Base-by-base conservation (phyloP, 148 eudicot genomes). In the Rhododendron ferrugineum region DNA sequence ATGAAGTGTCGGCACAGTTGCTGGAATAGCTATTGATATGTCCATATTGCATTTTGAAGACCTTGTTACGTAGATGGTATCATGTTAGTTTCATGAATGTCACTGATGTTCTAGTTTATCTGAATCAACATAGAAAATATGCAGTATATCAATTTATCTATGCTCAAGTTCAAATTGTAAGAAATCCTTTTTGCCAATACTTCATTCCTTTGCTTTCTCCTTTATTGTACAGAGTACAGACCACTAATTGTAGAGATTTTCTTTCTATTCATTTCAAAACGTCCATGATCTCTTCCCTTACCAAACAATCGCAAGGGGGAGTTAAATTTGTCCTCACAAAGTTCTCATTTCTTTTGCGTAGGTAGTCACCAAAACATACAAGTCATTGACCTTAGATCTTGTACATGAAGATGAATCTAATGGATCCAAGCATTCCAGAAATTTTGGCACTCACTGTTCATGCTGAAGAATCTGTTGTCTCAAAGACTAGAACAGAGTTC, bases 381-480 rank as follows among this genome's bases (percentile, higher is more conserved):
- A 91, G 81, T 80, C 88, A 52, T 85, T 94, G 88, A 92, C 93
- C 75, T 83, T 97, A 80, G 93, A 91, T 89, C 95, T 97, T 87
- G 87, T 80, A 80, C 87, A 84, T 58, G 86, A 85, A 86, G 94
- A 90, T 58, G 91, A 88, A 70, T 87, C 88, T 87, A 82, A 86
- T 80, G 89, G 80, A 76, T 72, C 93, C 84, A 83, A 83, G 76
- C 90, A 84, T 85, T 64, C 90, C 72, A 85, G 86, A 87, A 91
- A 85, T 82, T 82, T 44, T 82, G 98, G 99, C 36, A 88, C 92
- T 95, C 78, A 93, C 88, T 46, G 84, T 95, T 87, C 92, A 90
- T 87, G 98, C 95, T 79, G 99, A 95, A 90, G 98, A 97, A 91
- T 91, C 94, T 81, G 77, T 89, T 46, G 88, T 72, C 92, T 97